These are phyloP conservation scores for Ophiocordyceps camponoti-leonardi DNA, from an alignment of 2,329 filamentous ascomycete genomes.

Conservation along the genomic window DNA sequence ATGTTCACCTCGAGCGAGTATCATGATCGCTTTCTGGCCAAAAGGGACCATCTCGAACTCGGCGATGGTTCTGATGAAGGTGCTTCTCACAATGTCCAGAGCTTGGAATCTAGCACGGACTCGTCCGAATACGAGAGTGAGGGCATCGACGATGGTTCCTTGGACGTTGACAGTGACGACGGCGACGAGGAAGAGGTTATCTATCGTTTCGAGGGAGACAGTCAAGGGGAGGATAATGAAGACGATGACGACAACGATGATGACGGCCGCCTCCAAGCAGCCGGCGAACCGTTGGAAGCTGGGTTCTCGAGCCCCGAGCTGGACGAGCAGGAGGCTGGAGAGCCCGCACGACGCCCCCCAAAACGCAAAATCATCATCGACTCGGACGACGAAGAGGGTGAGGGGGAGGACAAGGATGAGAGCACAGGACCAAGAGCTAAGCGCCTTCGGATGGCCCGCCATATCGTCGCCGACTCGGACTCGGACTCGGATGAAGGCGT, in stretches of 20 bases:
- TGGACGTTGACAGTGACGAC: background rate
- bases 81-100: background rate
- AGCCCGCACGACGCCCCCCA: slow-evolving; percentile 4
- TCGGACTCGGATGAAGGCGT: too few relatives aligned
- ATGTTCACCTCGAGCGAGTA: too few relatives aligned
- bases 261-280: background rate
- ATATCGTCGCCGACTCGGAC: background rate
- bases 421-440: slow-evolving; percentile 6
- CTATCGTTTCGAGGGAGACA: slow-evolving; percentile 2
- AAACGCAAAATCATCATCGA: slow-evolving; percentile 12
- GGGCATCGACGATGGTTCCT: slow-evolving; percentile 16
- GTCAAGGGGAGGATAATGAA: slow-evolving; percentile 10
- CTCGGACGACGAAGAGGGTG: slow-evolving; percentile 6
- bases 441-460: background rate
- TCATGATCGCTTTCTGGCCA: slow-evolving; percentile 5
- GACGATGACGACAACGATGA: slow-evolving; percentile 2
- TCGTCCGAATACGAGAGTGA: slow-evolving; percentile 20
- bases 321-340: slow-evolving; percentile 4
- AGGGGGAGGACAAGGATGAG: slow-evolving; percentile 6
- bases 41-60: background rate
- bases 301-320: slow-evolving; percentile 15
- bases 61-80: background rate
- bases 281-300: slow-evolving; percentile 1
- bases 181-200: background rate
- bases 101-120: background rate